These are phyloP conservation scores for Paramecium tetraurelia DNA, from an alignment of 73 alveolate genomes.

Conservation along the genomic window DNA sequence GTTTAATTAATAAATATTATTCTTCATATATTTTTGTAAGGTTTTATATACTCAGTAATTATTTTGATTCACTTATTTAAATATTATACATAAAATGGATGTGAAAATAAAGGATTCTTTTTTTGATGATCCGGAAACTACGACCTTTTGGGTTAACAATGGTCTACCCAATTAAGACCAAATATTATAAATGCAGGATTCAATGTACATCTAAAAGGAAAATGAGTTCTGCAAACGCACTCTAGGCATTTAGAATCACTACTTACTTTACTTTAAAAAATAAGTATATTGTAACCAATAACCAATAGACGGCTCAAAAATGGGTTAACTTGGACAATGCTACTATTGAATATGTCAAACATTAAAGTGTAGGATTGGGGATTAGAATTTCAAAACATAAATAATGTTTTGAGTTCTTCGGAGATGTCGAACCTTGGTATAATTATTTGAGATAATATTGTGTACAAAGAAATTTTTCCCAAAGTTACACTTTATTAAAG, in stretches of 20 bases:
- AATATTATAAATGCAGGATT: not conserved
- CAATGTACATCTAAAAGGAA: not conserved
- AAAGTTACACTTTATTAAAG: constrained; percentile 45
- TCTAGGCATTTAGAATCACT: not conserved
- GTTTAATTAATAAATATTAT: too few relatives aligned
- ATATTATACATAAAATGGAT: not conserved
- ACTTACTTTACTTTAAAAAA: not conserved
- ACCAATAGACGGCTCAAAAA: not conserved
- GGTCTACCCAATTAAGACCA: not conserved
- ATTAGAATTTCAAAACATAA: not conserved
- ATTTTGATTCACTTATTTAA: not conserved
- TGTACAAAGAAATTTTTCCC: constrained; percentile 9
- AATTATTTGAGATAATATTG: not conserved
- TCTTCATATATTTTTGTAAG: not conserved
- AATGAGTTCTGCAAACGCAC: not conserved
- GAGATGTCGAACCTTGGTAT: constrained; percentile 8
- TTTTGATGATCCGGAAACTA: not conserved
- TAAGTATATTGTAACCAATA: not conserved
- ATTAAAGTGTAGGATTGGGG: not conserved
- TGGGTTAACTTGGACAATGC: not conserved
- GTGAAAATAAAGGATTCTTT: not conserved
- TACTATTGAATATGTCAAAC: not conserved
- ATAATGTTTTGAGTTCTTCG: not conserved
- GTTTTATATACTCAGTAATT: not conserved
- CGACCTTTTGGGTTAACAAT: not conserved